phyloP scores from a whole-genome alignment of 2,329 filamentous ascomycete genomes.

The Penicillium sp. region DNA sequence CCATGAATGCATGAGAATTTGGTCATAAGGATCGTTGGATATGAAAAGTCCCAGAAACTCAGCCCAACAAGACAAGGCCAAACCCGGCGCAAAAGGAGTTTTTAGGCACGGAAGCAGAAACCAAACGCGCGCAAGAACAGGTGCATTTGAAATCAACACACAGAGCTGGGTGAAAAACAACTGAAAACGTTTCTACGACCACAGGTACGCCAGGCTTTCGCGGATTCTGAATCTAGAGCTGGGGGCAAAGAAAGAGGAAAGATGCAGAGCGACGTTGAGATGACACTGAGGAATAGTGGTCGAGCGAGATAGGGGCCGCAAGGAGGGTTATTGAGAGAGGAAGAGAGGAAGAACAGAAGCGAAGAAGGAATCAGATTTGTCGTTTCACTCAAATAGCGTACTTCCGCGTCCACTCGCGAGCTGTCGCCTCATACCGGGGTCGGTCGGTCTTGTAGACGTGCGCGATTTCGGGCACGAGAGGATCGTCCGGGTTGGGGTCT shows the following conservation, averaged over 20 bases:
- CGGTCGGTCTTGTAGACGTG: slow-evolving; percentile 99
- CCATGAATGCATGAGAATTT: slow-evolving; percentile 39
- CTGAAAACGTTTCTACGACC: slow-evolving; percentile 36
- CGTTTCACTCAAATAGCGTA: slow-evolving; percentile 74
- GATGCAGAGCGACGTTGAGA: slow-evolving; percentile 17
- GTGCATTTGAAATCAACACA: slow-evolving; percentile 12
- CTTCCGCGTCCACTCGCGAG: slow-evolving; percentile 97
- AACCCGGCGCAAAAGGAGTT: slow-evolving; percentile 2
- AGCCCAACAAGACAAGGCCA: slow-evolving; percentile 21
- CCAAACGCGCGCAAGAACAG: slow-evolving; percentile 13
- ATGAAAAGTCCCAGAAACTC: slow-evolving; percentile 33
- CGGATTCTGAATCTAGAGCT: slow-evolving; percentile 22
- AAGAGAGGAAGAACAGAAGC: slow-evolving; percentile 13
- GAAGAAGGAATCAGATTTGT: slow-evolving; percentile 27
- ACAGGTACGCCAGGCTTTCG: slow-evolving; percentile 39
- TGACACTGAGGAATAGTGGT: slow-evolving; percentile 7
- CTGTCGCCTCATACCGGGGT: slow-evolving; percentile 91
- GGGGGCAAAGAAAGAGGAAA: slow-evolving; percentile 12
- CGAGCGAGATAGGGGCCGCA: slow-evolving; percentile 6
- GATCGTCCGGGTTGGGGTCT: slow-evolving; percentile 98
- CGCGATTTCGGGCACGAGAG: slow-evolving; percentile 96
- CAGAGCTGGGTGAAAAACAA: slow-evolving; percentile 19
- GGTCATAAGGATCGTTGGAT: slow-evolving; percentile 41
- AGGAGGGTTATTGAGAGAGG: slow-evolving; percentile 1
- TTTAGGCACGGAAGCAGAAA: slow-evolving; percentile 13